Conservation (phyloP, 345 rosid genomes). For the Gossypium bickii region DNA sequence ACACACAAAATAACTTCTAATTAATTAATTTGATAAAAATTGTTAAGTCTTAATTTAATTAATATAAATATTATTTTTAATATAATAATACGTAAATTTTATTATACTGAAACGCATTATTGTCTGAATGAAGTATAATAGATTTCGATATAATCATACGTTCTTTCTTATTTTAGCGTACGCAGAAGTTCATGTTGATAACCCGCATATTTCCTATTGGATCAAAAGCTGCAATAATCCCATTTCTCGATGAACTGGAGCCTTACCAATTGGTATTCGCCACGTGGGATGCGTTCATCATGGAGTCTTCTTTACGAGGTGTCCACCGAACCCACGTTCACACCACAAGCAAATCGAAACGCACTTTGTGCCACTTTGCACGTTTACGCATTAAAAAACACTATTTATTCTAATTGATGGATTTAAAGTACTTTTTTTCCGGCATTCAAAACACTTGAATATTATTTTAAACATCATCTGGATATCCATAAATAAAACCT, state of each 20-base stretch:
- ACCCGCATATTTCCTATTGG: not conserved
- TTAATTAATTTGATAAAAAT: no score
- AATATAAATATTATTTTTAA: no score
- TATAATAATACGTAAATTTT: no score
- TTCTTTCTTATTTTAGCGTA: no score
- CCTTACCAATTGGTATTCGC: not conserved
- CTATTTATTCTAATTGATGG: not conserved
- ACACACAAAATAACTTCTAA: no score
- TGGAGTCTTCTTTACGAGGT: not conserved
- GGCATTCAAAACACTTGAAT: not conserved
- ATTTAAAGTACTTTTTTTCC: no score
- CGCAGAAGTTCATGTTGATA: not conserved
- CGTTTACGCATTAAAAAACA: not conserved
- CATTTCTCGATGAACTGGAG: not conserved
- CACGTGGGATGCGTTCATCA: not conserved
- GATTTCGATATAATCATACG: no score
- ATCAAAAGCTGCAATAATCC: not conserved
- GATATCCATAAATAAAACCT: no score
- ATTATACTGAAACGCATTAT: fast-evolving
- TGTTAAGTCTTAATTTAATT: no score
- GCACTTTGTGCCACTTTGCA: slow-evolving; percentile 10
- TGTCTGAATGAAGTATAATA: fast-evolving
- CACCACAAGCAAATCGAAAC: not conserved
- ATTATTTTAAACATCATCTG: not conserved
- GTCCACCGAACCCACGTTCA: not conserved